These are phyloP conservation scores for Tetracladium setigerum DNA, from an alignment of 495 filamentous ascomycete genomes.

Conservation along the genomic window DNA sequence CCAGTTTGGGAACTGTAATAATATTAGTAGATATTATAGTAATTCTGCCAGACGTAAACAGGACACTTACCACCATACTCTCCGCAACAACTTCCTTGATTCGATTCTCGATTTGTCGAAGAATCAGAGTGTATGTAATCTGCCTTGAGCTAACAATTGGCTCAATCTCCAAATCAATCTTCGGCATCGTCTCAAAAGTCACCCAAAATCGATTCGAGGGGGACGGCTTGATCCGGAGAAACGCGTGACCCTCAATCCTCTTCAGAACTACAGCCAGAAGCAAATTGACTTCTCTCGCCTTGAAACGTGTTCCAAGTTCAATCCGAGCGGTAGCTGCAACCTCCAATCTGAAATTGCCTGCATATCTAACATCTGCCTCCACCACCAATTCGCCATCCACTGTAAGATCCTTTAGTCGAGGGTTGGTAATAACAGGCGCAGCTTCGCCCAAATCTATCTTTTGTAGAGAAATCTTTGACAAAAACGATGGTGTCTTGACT, in stretches of 20 bases:
- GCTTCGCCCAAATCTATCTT: conserved; percentile 80
- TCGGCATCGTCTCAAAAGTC: conserved; percentile 84
- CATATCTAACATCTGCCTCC: conserved; percentile 82
- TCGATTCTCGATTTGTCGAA: conserved; percentile 86
- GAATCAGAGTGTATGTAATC: conserved; percentile 86
- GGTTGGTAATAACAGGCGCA: conserved; percentile 85
- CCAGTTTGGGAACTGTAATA: conserved; percentile 64
- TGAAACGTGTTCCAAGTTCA: conserved; percentile 82
- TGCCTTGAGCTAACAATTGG: conserved; percentile 92
- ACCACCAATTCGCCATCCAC: conserved; percentile 82
- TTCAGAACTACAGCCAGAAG: conserved; percentile 81
- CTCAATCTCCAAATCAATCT: conserved; percentile 86
- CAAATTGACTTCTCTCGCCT: conserved; percentile 80
- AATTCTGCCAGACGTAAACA: no score
- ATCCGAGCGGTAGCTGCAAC: conserved; percentile 86
- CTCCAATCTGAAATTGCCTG: conserved; percentile 80
- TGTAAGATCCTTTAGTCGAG: conserved; percentile 78
- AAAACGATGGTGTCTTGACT: conserved; percentile 84
- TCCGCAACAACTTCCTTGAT: conserved; percentile 91
- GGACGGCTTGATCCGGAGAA: conserved; percentile 86
- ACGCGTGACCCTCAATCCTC: conserved; percentile 74
- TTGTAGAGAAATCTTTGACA: conserved; percentile 71
- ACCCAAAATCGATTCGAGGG: conserved; percentile 95
- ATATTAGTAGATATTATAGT: no score
- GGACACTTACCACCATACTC: conserved; percentile 55